Conservation (phyloP, 768 basidiomycete genomes). For the Lentinula aciculospora region DNA sequence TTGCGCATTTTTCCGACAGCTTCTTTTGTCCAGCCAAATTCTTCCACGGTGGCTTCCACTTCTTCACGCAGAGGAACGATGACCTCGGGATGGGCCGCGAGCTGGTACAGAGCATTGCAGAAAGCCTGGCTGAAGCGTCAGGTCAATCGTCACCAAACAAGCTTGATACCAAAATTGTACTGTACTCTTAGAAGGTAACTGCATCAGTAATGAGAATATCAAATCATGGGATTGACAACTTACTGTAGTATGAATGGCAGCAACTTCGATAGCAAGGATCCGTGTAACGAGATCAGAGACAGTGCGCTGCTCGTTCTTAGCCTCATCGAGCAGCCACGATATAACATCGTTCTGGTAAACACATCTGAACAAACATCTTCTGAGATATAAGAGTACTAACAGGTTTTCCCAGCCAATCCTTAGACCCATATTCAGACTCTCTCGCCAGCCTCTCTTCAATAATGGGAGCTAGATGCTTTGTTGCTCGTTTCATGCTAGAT, state of each 20-base stretch:
- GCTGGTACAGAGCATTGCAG: slow-evolving; percentile 28
- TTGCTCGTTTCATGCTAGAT: slow-evolving; percentile 8
- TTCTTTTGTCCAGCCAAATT: slow-evolving; percentile 32
- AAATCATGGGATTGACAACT: slow-evolving; percentile 9
- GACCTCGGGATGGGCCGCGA: slow-evolving; percentile 29
- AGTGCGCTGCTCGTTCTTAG: slow-evolving; percentile 22
- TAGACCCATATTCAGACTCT: slow-evolving; percentile 7
- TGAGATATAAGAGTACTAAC: not conserved
- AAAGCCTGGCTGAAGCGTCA: slow-evolving; percentile 22
- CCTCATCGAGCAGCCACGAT: slow-evolving; percentile 38
- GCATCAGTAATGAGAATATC: not conserved
- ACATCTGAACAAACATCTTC: too few relatives aligned
- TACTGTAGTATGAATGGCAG: slow-evolving; percentile 39
- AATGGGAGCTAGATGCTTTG: slow-evolving; percentile 10
- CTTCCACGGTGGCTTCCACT: slow-evolving; percentile 27
- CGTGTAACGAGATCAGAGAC: slow-evolving; percentile 25
- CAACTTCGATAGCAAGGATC: slow-evolving; percentile 36
- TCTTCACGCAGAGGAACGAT: slow-evolving; percentile 34
- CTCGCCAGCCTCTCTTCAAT: slow-evolving; percentile 10
- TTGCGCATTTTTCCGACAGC: slow-evolving; percentile 33
- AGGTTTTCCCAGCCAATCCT: slow-evolving; percentile 11
- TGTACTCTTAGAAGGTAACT: not conserved
- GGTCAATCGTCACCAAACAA: not conserved
- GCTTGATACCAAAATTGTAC: not conserved
- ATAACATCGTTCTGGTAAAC: slow-evolving; percentile 41